phyloP scores from a whole-genome alignment of 345 rosid species.

The Kandelia obovata region DNA sequence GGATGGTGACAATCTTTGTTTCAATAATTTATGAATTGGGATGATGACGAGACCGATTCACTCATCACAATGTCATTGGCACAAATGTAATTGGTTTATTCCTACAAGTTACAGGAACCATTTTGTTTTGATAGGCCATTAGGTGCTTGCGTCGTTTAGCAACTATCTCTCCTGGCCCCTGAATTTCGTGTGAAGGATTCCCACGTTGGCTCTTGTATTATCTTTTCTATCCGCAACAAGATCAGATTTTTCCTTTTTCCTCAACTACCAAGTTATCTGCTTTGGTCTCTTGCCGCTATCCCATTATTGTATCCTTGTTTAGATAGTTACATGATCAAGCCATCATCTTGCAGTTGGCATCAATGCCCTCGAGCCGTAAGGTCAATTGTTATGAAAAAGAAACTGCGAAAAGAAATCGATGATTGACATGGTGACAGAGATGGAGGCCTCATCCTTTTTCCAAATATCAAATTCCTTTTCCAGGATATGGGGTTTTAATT shows the following conservation, averaged over 20 bases:
- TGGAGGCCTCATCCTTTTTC: background rate
- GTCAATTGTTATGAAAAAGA: background rate
- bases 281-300: background rate
- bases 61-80: no score
- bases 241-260: background rate
- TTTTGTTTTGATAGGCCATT: background rate
- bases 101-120: background rate
- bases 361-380: background rate
- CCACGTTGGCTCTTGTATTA: background rate
- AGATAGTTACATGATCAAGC: background rate
- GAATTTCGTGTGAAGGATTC: no score
- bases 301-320: background rate
- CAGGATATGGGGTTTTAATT: background rate
- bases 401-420: background rate
- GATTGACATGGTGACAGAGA: conserved; percentile 5
- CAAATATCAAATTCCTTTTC: background rate
- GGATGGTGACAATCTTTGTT: no score
- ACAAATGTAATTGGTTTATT: background rate
- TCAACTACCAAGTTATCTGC: background rate
- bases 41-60: no score
- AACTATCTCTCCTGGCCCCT: background rate
- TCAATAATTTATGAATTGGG: no score
- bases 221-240: background rate
- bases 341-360: background rate
- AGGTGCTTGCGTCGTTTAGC: background rate